Evolutionary conservation across 2,329 filamentous ascomycete genomes (phyloP), one percentile per base, ranked within the genome.

Genomic region (Pseudopithomyces chartarum): DNA sequence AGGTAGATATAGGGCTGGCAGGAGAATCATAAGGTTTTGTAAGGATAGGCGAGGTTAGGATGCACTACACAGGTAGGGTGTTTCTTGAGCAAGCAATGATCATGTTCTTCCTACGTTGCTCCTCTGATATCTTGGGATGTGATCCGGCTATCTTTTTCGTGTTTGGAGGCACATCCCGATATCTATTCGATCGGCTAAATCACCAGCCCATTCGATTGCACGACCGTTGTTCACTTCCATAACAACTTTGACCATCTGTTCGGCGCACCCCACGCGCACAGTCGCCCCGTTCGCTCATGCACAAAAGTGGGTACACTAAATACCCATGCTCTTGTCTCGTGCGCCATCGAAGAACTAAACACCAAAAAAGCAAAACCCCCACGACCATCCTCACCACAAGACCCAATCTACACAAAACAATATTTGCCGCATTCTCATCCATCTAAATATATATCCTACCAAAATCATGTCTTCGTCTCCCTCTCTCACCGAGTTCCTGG

Each of bases 41-140:
- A 17, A 15, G 34, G 22, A 20, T 36, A 33, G 45, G 38, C 7
- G 15, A 12, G 23, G 15, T 45, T 45, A 7, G 47, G 46, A 19
- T 26, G 46, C 11, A 23, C 19, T 23, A 44, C 12, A 13, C 22
- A 34, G 12, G 17, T 43, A 51, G 22, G 17, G 23, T 42, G 5
- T 33, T 51, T 43, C 34, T 42, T 29, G 38, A 42, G 38, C 48
- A 51, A 42, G 38, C 48, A 51, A 51, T 51, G 23, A 33, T 51
- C 20, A 36, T 43, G 26, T 50, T 51, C 38, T 40, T 50, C 22
- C 19, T 40, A 33, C 8, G 32, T 19, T 22, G 32, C n/a, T 29
- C 26, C 5, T 29, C 8, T 29, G 26, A 29, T 8, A 29, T 29
- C 8, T 8, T 29, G 26, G 26, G 8, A 29, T 34, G 7, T 34